Evolutionary conservation across 2,329 filamentous ascomycete species (phyloP), one percentile per base, ranked within the genome.

Genomic region (Hymenoscyphus fructigenus): DNA sequence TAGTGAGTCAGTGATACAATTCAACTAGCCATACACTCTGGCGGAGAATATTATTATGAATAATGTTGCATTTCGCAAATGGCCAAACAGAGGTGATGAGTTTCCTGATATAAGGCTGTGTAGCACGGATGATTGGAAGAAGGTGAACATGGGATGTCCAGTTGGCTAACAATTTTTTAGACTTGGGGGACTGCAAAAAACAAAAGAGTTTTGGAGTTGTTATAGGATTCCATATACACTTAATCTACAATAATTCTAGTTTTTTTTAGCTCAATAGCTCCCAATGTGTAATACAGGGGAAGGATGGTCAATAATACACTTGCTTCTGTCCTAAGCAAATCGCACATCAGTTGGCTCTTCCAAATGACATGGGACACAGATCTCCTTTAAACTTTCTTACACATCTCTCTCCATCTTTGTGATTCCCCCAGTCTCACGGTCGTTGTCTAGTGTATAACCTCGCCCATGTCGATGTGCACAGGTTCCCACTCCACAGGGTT

Each of bases 381-480:
- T 29, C 55, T 15, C 55, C 55, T n/a, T 29, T 32, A n/a, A n/a
- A 29, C 26, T 57, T 32, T 57, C 55, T 32, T 57, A 57, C 55
- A 57, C 23, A 57, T 57, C 55, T 34, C 55, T 14, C 17, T 26
- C 26, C 7, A 29, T 57, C 55, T 29, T 57, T 32, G 28, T n/a
- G 5, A 3, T 57, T 17, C 2, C 28, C 20, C 26, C 7, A 23
- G 47, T 12, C 9, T 3, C 17, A 10, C n/a, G 15, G 12, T 2
- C 14, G 2, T 17, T 3, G 5, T 57, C 55, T 60, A 70, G 38
- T 69, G 66, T 59, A 86, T 77, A 63, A 87, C 80, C 75, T 87
- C 85, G 15, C 85, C 85, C 59, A 80, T 77, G 75, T 87, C 85
- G 62, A 87, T 77, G 75, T 84, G 78, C 65, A 84, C 81, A n/a